phyloP scores from a whole-genome alignment of 2,329 filamentous ascomycete genomes.

The Stachybotrys elegans region DNA sequence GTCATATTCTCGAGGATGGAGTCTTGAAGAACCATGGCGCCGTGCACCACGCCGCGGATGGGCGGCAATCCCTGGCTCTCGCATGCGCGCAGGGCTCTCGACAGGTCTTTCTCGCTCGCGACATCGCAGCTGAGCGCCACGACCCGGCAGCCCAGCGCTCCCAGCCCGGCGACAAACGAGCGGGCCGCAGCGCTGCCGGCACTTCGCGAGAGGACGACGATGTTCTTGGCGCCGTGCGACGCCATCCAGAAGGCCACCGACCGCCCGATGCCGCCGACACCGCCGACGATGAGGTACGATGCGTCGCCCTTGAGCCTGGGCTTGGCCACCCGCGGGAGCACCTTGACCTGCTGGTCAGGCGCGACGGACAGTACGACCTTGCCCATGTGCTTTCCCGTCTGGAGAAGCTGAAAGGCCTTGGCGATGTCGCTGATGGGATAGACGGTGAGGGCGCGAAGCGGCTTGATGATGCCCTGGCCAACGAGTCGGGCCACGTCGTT shows the following conservation, averaged over 20 bases:
- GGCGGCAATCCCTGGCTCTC: neutral
- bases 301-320: neutral
- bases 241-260: slow-evolving; percentile 30
- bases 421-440: neutral
- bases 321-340: neutral
- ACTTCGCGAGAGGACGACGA: slow-evolving; percentile 27
- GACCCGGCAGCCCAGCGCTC: neutral
- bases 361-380: neutral
- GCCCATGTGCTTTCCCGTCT: neutral
- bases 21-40: neutral
- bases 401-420: neutral
- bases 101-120: neutral
- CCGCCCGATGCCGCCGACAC: slow-evolving; percentile 35
- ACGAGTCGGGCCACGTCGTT: neutral
- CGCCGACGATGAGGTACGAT: slow-evolving; percentile 18
- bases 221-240: slow-evolving; percentile 26
- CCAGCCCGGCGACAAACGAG: neutral
- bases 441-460: neutral
- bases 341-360: neutral
- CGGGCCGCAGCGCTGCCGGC: neutral
- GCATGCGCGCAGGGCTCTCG: neutral
- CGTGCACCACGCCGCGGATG: neutral
- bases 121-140: neutral
- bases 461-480: neutral
- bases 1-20: neutral